A percentile compares a stretch with the other conserved stretches of the same genome.
Evolutionary conservation across 345 rosid genomes (phyloP).

Genomic region (Gossypium australe): DNA sequence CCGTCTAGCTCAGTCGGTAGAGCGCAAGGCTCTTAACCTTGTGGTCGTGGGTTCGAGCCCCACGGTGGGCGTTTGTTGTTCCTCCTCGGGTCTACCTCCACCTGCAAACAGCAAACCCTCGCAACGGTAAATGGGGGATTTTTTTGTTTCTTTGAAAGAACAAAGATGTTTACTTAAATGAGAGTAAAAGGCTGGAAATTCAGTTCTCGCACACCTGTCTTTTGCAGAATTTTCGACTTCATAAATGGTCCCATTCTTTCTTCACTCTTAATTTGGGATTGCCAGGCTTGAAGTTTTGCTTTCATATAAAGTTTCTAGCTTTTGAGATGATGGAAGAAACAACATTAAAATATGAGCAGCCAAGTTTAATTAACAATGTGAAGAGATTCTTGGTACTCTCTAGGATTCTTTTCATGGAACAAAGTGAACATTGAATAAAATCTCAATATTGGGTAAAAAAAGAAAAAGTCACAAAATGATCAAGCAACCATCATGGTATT

Average conservation of each 20-base stretch:
- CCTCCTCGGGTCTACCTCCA: too few species aligned
- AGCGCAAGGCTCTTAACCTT: constrained; percentile 51
- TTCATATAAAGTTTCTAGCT: constrained; percentile 68
- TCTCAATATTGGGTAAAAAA: not conserved
- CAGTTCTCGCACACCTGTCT: too few species aligned
- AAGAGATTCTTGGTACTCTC: constrained; percentile 88
- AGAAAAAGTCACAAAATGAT: constrained; percentile 37
- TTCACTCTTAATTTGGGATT: too few species aligned
- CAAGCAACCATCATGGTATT: constrained; percentile 85
- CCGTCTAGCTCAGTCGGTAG: constrained; percentile 43
- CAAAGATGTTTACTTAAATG: too few species aligned
- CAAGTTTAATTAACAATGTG: constrained; percentile 59
- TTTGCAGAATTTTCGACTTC: too few species aligned
- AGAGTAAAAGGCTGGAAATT: too few species aligned
- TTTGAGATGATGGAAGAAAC: constrained; percentile 35
- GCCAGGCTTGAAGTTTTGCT: constrained; percentile 73
- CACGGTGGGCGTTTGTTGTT: constrained; percentile 29
- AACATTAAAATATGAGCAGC: constrained; percentile 71
- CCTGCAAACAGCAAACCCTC: too few species aligned
- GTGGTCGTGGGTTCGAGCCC: constrained; percentile 54
- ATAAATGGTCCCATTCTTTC: too few species aligned
- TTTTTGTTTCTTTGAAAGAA: too few species aligned
- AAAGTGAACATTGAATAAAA: not conserved
- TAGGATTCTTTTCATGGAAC: constrained; percentile 55
- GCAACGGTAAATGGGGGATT: too few species aligned